Conservation (phyloP, 2,329 filamentous ascomycete genomes). For the Tolypocladium sp. region DNA sequence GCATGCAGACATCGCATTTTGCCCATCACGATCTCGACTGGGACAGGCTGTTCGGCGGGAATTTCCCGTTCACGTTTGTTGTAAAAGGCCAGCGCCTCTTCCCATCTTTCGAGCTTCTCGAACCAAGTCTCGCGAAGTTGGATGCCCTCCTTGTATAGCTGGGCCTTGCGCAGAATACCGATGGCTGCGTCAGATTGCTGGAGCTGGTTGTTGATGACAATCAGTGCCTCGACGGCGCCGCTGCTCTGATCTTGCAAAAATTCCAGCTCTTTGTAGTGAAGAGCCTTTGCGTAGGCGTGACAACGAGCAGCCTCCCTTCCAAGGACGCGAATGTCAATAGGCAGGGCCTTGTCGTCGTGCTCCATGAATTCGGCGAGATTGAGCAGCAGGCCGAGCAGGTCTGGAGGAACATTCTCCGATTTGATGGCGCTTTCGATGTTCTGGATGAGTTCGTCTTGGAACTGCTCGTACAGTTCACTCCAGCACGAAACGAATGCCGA, state of each 20-base stretch:
- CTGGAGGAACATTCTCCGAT: constrained; percentile 90
- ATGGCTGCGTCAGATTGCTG: constrained; percentile 98
- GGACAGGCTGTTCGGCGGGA: constrained; percentile 43
- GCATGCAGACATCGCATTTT: constrained; percentile 99
- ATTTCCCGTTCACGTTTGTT: constrained; percentile 73
- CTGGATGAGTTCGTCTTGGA: constrained; percentile 90
- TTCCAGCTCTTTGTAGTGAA: constrained; percentile 98
- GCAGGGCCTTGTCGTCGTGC: constrained; percentile 95
- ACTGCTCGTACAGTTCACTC: constrained; percentile 95
- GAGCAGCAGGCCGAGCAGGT: constrained; percentile 85
- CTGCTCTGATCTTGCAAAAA: constrained; percentile 97
- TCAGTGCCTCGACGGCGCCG: constrained; percentile 89
- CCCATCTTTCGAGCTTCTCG: constrained; percentile 96
- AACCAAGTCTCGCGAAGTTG: constrained; percentile 98
- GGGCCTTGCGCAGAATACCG: constrained; percentile 91
- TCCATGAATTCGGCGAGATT: constrained; percentile 99
- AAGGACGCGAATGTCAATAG: constrained; percentile 91
- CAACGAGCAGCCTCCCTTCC: constrained; percentile 94
- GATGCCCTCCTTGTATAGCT: constrained; percentile 87
- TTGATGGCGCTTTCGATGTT: constrained; percentile 95
- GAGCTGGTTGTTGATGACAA: constrained; percentile 98
- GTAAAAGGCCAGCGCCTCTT: constrained; percentile 89
- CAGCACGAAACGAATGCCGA: constrained; percentile 98
- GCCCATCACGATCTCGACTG: constrained; percentile 95
- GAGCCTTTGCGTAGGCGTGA: constrained; percentile 93